Evolutionary conservation across 495 filamentous ascomycete species (phyloP).

Genomic region (Penicillium antarcticum): DNA sequence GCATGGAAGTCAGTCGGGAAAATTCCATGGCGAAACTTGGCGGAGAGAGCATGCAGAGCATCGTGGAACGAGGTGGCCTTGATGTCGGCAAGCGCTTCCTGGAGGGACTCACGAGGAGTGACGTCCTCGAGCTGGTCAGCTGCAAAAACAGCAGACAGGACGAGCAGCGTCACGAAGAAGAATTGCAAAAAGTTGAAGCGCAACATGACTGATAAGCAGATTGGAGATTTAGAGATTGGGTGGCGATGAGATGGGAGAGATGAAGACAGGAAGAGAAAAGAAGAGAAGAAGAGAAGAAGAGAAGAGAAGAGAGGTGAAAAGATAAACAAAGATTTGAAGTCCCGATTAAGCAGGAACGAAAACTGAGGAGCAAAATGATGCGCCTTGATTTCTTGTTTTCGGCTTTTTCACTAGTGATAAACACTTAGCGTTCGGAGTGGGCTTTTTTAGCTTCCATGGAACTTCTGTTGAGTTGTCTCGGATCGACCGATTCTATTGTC

Average conservation of each 20-base stretch:
- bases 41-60: conserved; percentile 45
- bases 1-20: conserved; percentile 45
- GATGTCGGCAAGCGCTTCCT: conserved; percentile 38
- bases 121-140: conserved; percentile 12
- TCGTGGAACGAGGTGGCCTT: conserved; percentile 43
- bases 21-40: conserved; percentile 51
- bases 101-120: conserved; percentile 30
- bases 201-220: conserved; percentile 19
- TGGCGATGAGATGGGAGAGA: not conserved
- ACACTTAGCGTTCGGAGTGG: not conserved
- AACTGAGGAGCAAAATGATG: not conserved
- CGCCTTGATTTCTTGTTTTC: not conserved
- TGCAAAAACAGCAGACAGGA: conserved; percentile 18
- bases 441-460: not conserved
- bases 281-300: conserved; percentile 14
- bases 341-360: not conserved
- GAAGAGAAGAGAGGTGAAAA: conserved; percentile 1
- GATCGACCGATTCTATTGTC: not conserved
- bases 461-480: not conserved
- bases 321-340: not conserved
- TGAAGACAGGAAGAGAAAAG: not conserved
- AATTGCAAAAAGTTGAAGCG: conserved; percentile 22
- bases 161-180: conserved; percentile 16
- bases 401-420: not conserved
- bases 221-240: conserved; percentile 23